Conservation (phyloP, 2,329 filamentous ascomycete genomes). For the Ophiostoma perfectum region DNA sequence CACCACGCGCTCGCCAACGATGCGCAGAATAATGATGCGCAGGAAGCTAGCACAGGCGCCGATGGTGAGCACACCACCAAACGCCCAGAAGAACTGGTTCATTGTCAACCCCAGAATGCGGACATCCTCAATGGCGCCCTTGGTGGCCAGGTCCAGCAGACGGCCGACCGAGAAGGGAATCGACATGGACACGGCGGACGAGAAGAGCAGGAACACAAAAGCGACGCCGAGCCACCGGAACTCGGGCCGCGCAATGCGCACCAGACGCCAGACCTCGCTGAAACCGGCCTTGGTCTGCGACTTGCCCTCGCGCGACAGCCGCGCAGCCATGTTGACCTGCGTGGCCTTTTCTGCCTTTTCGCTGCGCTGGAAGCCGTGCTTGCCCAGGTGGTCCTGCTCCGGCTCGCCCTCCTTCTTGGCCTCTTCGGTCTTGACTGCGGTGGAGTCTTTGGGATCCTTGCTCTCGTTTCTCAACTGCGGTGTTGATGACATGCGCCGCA, state of each 20-base stretch:
- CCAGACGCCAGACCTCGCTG: conserved; percentile 74
- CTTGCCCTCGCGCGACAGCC: conserved; percentile 76
- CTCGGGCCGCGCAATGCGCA: conserved; percentile 87
- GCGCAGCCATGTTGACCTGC: conserved; percentile 82
- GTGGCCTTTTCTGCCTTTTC: conserved; percentile 83
- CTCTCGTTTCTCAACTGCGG: not conserved
- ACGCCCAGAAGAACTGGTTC: conserved; percentile 79
- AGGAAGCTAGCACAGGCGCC: conserved; percentile 91
- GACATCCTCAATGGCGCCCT: conserved; percentile 58
- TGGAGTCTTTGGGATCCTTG: conserved; percentile 25
- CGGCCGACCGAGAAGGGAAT: conserved; percentile 95
- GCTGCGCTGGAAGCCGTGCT: conserved; percentile 42
- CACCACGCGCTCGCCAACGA: conserved; percentile 92
- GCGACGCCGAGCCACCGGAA: conserved; percentile 69
- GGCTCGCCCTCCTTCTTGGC: conserved; percentile 32
- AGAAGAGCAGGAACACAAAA: conserved; percentile 79
- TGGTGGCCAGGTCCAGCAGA: conserved; percentile 86
- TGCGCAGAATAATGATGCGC: conserved; percentile 84
- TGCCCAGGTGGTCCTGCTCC: conserved; percentile 25
- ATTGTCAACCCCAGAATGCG: conserved; percentile 78
- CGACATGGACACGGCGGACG: conserved; percentile 89
- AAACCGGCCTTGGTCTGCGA: conserved; percentile 53
- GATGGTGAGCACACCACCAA: conserved; percentile 69
- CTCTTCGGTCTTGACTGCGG: conserved; percentile 27
- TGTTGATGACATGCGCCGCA: conserved; percentile 23